Percentiles rank a stretch among this genome's conserved stretches.
phyloP scores from a whole-genome alignment of 495 filamentous ascomycete species.

The Lophiostoma macrostomum region DNA sequence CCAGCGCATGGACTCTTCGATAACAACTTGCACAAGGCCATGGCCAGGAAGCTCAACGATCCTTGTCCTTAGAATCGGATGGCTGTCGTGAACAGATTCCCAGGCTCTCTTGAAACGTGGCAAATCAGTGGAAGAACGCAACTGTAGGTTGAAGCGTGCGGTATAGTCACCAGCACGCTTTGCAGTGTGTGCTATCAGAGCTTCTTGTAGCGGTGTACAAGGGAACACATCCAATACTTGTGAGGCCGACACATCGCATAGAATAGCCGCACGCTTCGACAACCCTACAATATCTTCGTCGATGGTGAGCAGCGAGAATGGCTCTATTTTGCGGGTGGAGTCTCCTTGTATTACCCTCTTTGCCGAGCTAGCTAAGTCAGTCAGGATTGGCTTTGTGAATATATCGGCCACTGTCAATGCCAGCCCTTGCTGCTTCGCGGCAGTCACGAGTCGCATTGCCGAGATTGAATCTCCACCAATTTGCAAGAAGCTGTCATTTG shows the following conservation, averaged over 20 bases:
- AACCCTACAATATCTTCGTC: constrained; percentile 26
- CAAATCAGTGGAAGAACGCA: too few relatives aligned
- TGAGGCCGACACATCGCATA: constrained; percentile 1
- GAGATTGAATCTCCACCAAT: constrained; percentile 16
- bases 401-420: constrained; percentile 45
- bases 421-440: constrained; percentile 15
- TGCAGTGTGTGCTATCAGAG: constrained; percentile 19
- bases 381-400: constrained; percentile 47
- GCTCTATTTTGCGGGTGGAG: constrained; percentile 30
- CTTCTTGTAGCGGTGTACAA: constrained; percentile 19
- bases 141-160: constrained; percentile 42
- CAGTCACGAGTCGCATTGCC: constrained; percentile 18
- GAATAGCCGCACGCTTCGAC: too few relatives aligned
- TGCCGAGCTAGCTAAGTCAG: constrained; percentile 43
- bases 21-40: too few relatives aligned
- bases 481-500: constrained; percentile 1
- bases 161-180: constrained; percentile 46
- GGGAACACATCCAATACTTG: constrained; percentile 30
- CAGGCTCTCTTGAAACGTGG: constrained; percentile 42
- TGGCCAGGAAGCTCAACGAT: too few relatives aligned
- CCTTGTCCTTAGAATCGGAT: too few relatives aligned
- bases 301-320: constrained; percentile 44
- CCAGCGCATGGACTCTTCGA: too few relatives aligned
- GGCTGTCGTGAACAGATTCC: too few relatives aligned
- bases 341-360: neutral